phyloP scores from a whole-genome alignment of 2,329 filamentous ascomycete species.

The Fusarium mundagurra region DNA sequence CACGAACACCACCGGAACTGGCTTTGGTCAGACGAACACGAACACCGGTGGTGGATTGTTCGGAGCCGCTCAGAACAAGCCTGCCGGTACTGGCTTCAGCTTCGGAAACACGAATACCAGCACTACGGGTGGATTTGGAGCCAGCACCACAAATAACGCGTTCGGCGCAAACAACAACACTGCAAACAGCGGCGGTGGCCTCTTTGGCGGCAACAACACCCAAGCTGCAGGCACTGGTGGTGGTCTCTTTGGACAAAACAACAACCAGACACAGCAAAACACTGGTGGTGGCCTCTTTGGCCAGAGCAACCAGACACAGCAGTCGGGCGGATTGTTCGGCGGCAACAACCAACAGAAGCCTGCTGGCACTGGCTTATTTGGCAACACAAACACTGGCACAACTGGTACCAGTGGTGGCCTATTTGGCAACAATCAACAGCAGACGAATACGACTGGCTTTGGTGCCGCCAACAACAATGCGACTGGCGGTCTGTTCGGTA shows the following conservation, averaged over 20 bases:
- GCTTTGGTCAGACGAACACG: constrained; percentile 50
- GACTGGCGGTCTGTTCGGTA: constrained; percentile 53
- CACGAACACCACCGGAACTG: constrained; percentile 43
- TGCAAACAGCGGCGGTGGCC: constrained; percentile 43
- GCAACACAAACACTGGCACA: constrained; percentile 15
- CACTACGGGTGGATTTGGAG: constrained; percentile 42
- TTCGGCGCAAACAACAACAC: constrained; percentile 46
- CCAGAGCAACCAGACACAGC: constrained; percentile 46
- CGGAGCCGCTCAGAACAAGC: constrained; percentile 53
- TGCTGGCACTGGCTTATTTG: constrained; percentile 48
- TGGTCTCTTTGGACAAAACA: constrained; percentile 55
- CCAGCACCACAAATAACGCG: constrained; percentile 32
- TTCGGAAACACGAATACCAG: constrained; percentile 55
- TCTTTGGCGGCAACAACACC: constrained; percentile 58
- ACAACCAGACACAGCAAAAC: constrained; percentile 44
- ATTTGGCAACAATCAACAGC: constrained; percentile 55
- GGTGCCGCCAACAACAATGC: constrained; percentile 46
- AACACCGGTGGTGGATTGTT: constrained; percentile 53
- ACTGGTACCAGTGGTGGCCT: constrained; percentile 47
- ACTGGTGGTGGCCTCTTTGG: constrained; percentile 50
- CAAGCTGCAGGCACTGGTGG: constrained; percentile 48
- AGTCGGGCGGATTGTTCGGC: constrained; percentile 57
- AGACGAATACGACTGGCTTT: constrained; percentile 46
- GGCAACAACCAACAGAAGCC: constrained; percentile 53
- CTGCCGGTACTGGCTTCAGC: constrained; percentile 50